These are phyloP conservation scores for Phytophthora ohioensis DNA, from an alignment of 352 stramenopile genomes.

Conservation along the genomic window DNA sequence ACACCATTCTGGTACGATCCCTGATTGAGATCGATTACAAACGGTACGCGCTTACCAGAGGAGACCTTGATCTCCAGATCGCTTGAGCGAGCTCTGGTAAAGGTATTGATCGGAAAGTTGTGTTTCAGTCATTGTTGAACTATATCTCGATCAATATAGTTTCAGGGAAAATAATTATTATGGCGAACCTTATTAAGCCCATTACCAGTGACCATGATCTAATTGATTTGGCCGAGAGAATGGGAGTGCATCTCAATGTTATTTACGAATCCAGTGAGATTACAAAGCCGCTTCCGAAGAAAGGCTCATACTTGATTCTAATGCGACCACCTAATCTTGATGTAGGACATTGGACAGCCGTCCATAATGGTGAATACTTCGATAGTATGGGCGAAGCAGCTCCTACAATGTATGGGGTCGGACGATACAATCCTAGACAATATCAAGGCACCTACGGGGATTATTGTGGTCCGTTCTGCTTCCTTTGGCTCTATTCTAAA, in stretches of 20 bases:
- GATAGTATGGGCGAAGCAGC: constrained; percentile 27
- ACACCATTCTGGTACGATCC: constrained; percentile 19
- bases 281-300: not conserved
- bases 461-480: no score
- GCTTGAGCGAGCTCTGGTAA: constrained; percentile 11
- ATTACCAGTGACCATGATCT: constrained; percentile 18
- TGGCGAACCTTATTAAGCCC: constrained; percentile 1
- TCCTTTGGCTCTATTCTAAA: no score
- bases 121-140: constrained; percentile 20
- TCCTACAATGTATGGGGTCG: constrained; percentile 15
- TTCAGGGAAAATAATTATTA: constrained; percentile 1
- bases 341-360: no score
- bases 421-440: constrained; percentile 11
- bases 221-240: constrained; percentile 5
- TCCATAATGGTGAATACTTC: constrained; percentile 20
- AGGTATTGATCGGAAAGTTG: constrained; percentile 22
- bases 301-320: not conserved
- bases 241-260: constrained; percentile 4
- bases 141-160: constrained; percentile 17
- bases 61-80: not conserved
- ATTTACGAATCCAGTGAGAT: constrained; percentile 30
- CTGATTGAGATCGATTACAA: constrained; percentile 20
- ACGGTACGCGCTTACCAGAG: not conserved
- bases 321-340: no score
- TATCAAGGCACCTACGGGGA: no score